These are phyloP conservation scores for Eurotiales sp. DNA, from an alignment of 2,329 filamentous ascomycete genomes.

Conservation along the genomic window DNA sequence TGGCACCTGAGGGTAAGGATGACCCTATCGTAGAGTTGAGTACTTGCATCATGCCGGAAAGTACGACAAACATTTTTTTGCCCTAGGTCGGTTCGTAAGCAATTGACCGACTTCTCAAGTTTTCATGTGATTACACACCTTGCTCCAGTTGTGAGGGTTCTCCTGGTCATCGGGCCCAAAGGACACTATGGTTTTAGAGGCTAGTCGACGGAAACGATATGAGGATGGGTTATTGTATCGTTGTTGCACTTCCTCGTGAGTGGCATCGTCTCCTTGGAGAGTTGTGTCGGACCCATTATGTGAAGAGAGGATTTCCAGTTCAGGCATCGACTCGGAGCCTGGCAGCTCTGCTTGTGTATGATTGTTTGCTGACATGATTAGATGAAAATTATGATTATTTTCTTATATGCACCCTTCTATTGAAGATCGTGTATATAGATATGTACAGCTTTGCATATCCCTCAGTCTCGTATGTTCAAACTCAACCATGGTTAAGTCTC, in stretches of 20 bases:
- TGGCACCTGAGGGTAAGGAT: slow-evolving; percentile 37
- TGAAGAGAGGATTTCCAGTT: slow-evolving; percentile 1
- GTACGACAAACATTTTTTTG: slow-evolving; percentile 34
- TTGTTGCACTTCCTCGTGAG: slow-evolving; percentile 25
- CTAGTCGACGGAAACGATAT: slow-evolving; percentile 30
- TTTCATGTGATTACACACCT: slow-evolving; percentile 18
- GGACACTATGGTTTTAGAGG: slow-evolving; percentile 34
- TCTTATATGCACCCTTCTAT: neutral
- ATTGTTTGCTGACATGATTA: slow-evolving; percentile 5
- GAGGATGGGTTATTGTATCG: slow-evolving; percentile 24
- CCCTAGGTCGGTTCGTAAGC: slow-evolving; percentile 13
- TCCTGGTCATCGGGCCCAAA: slow-evolving; percentile 32
- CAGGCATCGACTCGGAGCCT: neutral
- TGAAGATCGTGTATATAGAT: neutral
- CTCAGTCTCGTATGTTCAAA: no score
- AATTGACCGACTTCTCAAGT: neutral
- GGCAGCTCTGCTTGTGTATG: neutral
- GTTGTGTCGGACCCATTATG: slow-evolving; percentile 7
- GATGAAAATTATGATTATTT: neutral
- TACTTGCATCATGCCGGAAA: slow-evolving; percentile 34
- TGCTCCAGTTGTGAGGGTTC: slow-evolving; percentile 33
- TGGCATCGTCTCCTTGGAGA: slow-evolving; percentile 7
- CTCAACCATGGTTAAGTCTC: no score
- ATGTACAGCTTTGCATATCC: neutral
- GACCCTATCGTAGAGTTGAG: slow-evolving; percentile 41